Percentiles rank a stretch among this genome's conserved stretches.
phyloP scores from a whole-genome alignment of 306 rosid species.

The Astragalus glycyphyllos region DNA sequence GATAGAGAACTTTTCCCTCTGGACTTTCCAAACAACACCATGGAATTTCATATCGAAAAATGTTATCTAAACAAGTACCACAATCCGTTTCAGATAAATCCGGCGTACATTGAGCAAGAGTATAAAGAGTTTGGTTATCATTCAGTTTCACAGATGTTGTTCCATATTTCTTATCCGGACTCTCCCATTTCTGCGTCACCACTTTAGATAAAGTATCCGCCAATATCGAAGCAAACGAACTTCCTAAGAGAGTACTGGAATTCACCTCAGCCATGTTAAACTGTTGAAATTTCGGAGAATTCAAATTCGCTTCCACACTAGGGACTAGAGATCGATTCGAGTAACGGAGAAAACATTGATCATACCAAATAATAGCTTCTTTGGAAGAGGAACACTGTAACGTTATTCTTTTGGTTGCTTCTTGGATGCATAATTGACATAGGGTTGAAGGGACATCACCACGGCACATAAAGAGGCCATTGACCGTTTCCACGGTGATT shows the following conservation, averaged over 20 bases:
- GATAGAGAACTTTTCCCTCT: slow-evolving; percentile 22
- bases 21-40: neutral
- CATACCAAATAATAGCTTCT: neutral
- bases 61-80: neutral
- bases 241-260: neutral
- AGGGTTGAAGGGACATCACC: neutral
- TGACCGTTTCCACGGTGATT: too few species aligned
- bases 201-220: neutral
- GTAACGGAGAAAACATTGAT: neutral
- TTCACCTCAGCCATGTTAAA: neutral
- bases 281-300: neutral
- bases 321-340: neutral
- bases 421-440: slow-evolving; percentile 15
- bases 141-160: slow-evolving; percentile 3
- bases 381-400: neutral
- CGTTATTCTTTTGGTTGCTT: slow-evolving; percentile 1
- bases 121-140: too few species aligned
- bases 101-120: too few species aligned
- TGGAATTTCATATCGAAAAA: neutral
- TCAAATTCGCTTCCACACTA: neutral
- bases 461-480: slow-evolving; percentile 44
- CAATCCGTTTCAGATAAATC: too few species aligned
- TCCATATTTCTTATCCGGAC: slow-evolving; percentile 14
- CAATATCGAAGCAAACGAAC: neutral
- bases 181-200: neutral